Percentiles rank a stretch among this genome's conserved stretches.
These are phyloP conservation scores for Fennellomyces sp. DNA, from an alignment of 371 early-diverging fungal species.

Conservation along the genomic window DNA sequence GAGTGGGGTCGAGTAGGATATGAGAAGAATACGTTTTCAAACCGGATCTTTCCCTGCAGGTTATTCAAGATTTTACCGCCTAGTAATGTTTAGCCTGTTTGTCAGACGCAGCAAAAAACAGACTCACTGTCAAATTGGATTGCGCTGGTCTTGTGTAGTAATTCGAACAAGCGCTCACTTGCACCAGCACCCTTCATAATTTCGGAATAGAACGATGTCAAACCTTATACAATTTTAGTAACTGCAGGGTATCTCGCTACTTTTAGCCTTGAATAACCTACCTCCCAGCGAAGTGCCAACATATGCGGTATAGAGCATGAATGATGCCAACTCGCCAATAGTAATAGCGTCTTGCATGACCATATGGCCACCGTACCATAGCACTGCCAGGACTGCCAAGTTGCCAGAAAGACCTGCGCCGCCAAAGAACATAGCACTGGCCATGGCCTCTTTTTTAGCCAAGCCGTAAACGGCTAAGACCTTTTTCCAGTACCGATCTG, in stretches of 20 bases:
- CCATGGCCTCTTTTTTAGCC: slow-evolving; percentile 71
- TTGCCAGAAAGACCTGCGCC: slow-evolving; percentile 80
- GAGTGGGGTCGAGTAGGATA: slow-evolving; percentile 74
- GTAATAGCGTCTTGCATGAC: slow-evolving; percentile 70
- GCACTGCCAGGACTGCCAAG: slow-evolving; percentile 72
- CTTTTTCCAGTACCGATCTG: slow-evolving; percentile 51
- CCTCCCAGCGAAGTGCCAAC: slow-evolving; percentile 75
- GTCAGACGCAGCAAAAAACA: neutral
- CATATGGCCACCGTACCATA: slow-evolving; percentile 80
- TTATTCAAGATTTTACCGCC: slow-evolving; percentile 42
- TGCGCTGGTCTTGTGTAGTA: slow-evolving; percentile 61
- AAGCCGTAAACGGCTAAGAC: slow-evolving; percentile 63
- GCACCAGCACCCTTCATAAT: slow-evolving; percentile 88
- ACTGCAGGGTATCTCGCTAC: too few species aligned
- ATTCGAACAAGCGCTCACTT: slow-evolving; percentile 69
- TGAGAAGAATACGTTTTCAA: slow-evolving; percentile 69
- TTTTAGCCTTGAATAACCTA: too few species aligned
- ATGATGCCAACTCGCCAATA: slow-evolving; percentile 80
- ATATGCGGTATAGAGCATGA: slow-evolving; percentile 84
- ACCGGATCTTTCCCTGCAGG: slow-evolving; percentile 60
- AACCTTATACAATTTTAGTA: too few species aligned
- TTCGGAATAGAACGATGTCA: slow-evolving; percentile 82
- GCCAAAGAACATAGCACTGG: slow-evolving; percentile 78
- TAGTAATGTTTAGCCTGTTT: slow-evolving; percentile 4
- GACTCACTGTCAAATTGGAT: slow-evolving; percentile 43